Conservation (phyloP, 208 protist genomes). For the Crithidia bombi region DNA sequence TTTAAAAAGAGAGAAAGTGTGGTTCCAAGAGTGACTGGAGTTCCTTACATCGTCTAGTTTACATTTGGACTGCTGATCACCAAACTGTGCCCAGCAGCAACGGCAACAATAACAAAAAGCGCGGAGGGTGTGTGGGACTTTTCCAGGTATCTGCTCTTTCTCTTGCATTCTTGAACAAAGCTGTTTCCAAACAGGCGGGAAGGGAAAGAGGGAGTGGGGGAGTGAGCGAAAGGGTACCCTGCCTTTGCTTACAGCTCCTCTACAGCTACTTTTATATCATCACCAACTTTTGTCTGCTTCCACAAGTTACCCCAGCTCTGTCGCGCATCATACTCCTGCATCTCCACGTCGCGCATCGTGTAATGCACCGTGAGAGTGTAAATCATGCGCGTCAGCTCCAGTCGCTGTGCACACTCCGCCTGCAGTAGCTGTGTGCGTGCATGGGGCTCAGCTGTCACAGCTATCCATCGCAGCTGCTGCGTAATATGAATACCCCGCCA, state of each 20-base stretch:
- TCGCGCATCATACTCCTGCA: constrained; percentile 38
- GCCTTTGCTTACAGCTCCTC: background rate
- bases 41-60: background rate
- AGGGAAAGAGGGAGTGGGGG: no score
- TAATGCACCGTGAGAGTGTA: constrained; percentile 35
- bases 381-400: constrained; percentile 18
- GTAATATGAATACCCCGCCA: constrained; percentile 12
- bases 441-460: constrained; percentile 14
- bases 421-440: constrained; percentile 14
- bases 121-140: background rate
- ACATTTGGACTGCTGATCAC: no score
- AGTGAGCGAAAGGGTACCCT: no score
- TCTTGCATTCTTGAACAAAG: background rate
- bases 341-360: constrained; percentile 39
- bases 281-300: background rate
- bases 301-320: background rate
- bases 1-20: background rate
- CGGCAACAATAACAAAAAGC: background rate
- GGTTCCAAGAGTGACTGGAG: background rate
- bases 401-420: constrained; percentile 12
- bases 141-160: background rate
- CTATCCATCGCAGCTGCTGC: constrained; percentile 1
- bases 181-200: no score
- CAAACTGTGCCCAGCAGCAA: no score
- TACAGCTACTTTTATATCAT: background rate